Evolutionary conservation across 2,329 filamentous ascomycete species (phyloP), one percentile per base, ranked within the genome.

Genomic region (Sporothrix brunneoviolacea): DNA sequence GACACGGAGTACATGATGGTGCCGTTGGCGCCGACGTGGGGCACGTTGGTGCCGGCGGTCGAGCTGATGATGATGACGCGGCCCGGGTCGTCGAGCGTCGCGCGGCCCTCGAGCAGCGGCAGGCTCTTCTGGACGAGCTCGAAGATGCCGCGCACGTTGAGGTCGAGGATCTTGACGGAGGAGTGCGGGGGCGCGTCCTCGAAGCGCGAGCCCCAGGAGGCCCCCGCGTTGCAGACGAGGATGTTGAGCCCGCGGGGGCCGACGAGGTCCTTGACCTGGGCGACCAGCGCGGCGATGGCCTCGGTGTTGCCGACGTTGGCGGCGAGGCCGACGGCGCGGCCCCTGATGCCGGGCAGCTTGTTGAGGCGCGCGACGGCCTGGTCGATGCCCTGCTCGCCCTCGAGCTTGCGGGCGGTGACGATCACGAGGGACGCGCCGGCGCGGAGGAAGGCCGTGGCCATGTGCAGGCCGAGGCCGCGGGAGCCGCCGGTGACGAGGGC

Each of bases 141-240:
- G 61, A 88, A 87, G 4, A 88, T 79, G 35, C 79, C 82, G 68
- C 84, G 82, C 38, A 87, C 83, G 56, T 87, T 88, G 60, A 83
- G 60, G 59, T 86, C 80, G 72, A 86, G 78, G 39, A 87, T 82
- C 63, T 84, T 84, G 54, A 74, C 70, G 58, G 83, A 86, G 70
- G 77, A 55, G 65, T 69, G 62, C 76, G 81, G 33, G 73, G 80
- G 64, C 76, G 80, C 54, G 71, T 77, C 64, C 55, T 86, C 83
- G 57, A 87, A 86, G 22, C 71, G 69, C 51, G 75, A 77, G 4
- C 84, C 83, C 84, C 83, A 88, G 3, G 81, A 83, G 2, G 84
- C 83, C 5, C 84, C 35, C 0, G 84, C 84, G 61, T 88, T 88
- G 9, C 83, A 83, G 55, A 88, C 81, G 40, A 88, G 65, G 41